Percentiles rank a stretch among this genome's conserved stretches.
These are phyloP conservation scores for Teunomyces kruisii DNA, from an alignment of 805 yeast species.

Conservation along the genomic window DNA sequence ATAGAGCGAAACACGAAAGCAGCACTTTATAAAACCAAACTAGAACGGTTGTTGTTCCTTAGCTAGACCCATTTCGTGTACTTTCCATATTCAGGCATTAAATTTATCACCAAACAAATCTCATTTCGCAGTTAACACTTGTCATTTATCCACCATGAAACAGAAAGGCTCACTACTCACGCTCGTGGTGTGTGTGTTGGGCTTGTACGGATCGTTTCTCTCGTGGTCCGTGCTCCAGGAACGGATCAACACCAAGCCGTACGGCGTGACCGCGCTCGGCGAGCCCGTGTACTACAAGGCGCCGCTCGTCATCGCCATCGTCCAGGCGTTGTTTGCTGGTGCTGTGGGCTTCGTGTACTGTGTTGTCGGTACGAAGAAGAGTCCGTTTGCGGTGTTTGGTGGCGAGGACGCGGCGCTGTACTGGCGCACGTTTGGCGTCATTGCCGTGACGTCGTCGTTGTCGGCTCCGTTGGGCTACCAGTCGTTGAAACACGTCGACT, in stretches of 20 bases:
- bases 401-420: slow-evolving; percentile 24
- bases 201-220: slow-evolving; percentile 83
- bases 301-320: slow-evolving; percentile 72
- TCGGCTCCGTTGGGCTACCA: slow-evolving; percentile 83
- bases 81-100: too few relatives aligned
- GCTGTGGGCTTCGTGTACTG: slow-evolving; percentile 66
- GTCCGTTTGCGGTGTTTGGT: slow-evolving; percentile 34
- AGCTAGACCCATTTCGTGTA: too few relatives aligned
- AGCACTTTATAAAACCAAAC: too few relatives aligned
- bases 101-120: too few relatives aligned
- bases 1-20: too few relatives aligned
- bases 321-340: slow-evolving; percentile 75
- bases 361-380: slow-evolving; percentile 28
- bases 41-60: too few relatives aligned
- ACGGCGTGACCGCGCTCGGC: slow-evolving; percentile 48
- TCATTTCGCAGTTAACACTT: too few relatives aligned
- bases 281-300: slow-evolving; percentile 57
- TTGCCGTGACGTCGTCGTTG: slow-evolving; percentile 73
- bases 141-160: too few relatives aligned
- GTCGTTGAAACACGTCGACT: slow-evolving; percentile 80
- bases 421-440: slow-evolving; percentile 43
- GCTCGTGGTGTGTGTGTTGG: slow-evolving; percentile 42
- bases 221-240: slow-evolving; percentile 95
- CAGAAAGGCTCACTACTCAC: slow-evolving; percentile 12
- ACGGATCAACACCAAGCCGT: slow-evolving; percentile 73